Conservation (phyloP, 2,329 filamentous ascomycete genomes). For the Nannizzia gypsea region DNA sequence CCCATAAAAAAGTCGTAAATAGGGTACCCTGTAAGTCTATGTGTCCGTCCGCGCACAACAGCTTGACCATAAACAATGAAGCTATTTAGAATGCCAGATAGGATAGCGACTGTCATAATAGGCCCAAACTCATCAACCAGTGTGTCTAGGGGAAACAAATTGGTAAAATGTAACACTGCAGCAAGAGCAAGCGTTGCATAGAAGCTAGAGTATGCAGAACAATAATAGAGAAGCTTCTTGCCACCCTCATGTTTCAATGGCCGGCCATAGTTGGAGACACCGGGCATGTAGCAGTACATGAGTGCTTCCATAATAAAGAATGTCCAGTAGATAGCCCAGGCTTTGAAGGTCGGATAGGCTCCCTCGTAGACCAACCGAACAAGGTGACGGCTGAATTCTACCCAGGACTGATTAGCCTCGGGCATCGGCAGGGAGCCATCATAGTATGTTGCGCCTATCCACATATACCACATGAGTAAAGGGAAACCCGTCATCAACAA, state of each 20-base stretch:
- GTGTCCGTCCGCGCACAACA: slow-evolving; percentile 62
- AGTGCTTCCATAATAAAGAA: slow-evolving; percentile 77
- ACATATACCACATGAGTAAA: slow-evolving; percentile 96
- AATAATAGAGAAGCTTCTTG: slow-evolving; percentile 86
- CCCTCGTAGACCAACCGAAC: slow-evolving; percentile 63
- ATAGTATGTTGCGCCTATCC: slow-evolving; percentile 90
- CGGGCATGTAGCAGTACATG: slow-evolving; percentile 76
- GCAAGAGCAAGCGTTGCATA: slow-evolving; percentile 70
- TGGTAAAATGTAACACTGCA: slow-evolving; percentile 61
- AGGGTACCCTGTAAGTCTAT: slow-evolving; percentile 77
- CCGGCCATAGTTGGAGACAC: slow-evolving; percentile 78
- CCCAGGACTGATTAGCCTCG: slow-evolving; percentile 51
- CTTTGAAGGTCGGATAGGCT: slow-evolving; percentile 68
- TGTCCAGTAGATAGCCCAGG: slow-evolving; percentile 89
- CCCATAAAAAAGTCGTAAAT: slow-evolving; percentile 90
- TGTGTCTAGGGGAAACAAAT: slow-evolving; percentile 77
- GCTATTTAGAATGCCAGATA: slow-evolving; percentile 75
- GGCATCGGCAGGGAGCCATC: slow-evolving; percentile 66
- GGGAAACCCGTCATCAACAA: slow-evolving; percentile 89
- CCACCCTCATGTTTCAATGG: slow-evolving; percentile 69
- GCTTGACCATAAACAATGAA: slow-evolving; percentile 80
- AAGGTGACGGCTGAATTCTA: slow-evolving; percentile 63
- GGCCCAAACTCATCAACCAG: slow-evolving; percentile 92
- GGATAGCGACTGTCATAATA: slow-evolving; percentile 81
- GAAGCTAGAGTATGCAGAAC: slow-evolving; percentile 76